Conservation (phyloP, 345 rosid genomes). For the Citrus trifoliata region DNA sequence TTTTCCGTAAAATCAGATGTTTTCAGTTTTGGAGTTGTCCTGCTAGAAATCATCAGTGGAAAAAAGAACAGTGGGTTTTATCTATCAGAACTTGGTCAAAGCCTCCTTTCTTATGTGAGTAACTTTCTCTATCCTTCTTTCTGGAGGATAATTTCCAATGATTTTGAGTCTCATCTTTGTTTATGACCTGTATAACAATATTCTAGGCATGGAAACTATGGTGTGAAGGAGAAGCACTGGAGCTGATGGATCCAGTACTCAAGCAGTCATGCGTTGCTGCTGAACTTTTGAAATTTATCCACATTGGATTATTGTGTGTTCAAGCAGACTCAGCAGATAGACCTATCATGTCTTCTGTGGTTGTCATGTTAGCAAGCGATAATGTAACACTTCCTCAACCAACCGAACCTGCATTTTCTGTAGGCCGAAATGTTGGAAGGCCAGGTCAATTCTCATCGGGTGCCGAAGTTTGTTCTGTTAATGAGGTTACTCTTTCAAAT, state of each 20-base stretch:
- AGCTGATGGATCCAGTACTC: neutral
- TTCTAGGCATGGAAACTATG: neutral
- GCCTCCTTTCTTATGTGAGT: neutral
- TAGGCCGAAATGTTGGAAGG: neutral
- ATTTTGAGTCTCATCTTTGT: neutral
- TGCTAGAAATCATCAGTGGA: neutral
- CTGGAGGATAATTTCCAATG: neutral
- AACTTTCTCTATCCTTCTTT: neutral
- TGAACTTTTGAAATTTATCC: neutral
- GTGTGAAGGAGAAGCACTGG: neutral
- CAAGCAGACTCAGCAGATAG: conserved; percentile 13
- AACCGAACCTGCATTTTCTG: conserved; percentile 12
- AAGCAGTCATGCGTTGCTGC: neutral
- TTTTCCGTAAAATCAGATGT: neutral
- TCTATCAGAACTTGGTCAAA: neutral
- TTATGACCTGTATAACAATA: neutral
- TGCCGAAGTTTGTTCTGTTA: neutral
- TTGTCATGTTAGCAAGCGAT: conserved; percentile 8
- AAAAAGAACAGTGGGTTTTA: neutral
- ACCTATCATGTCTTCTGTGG: conserved; percentile 2
- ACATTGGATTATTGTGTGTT: neutral
- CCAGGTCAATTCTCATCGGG: neutral
- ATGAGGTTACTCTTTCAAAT: conserved; percentile 16
- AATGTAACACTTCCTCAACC: conserved; percentile 14
- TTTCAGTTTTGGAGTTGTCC: neutral